These are phyloP conservation scores for Globisporangium radiosum DNA, from an alignment of 352 stramenopile genomes.

Conservation along the genomic window DNA sequence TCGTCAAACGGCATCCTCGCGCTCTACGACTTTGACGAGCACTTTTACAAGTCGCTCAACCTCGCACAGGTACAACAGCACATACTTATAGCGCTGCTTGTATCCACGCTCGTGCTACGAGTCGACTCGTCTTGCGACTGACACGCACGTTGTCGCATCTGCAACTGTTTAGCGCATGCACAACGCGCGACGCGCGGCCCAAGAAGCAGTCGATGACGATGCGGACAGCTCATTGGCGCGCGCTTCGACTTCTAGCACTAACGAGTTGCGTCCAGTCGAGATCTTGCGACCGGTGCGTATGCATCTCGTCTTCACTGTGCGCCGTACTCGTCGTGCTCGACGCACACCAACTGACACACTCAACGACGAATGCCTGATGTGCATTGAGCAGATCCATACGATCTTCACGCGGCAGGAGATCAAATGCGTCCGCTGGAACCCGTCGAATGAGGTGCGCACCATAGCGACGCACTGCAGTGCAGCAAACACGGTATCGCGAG, in stretches of 20 bases:
- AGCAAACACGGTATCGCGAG: no score
- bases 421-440: conserved; percentile 73
- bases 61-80: conserved; percentile 24
- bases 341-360: neutral
- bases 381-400: conserved; percentile 47
- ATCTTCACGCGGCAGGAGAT: conserved; percentile 67
- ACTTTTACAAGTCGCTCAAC: conserved; percentile 58
- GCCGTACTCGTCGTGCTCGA: neutral
- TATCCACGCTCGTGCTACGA: no score
- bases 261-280: conserved; percentile 1
- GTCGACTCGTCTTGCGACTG: no score
- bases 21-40: conserved; percentile 77
- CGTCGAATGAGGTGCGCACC: conserved; percentile 41
- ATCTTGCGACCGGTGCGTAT: conserved; percentile 31
- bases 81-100: neutral
- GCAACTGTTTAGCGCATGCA: conserved; percentile 1
- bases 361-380: neutral
- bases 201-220: neutral
- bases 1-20: conserved; percentile 64
- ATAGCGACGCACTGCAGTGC: no score
- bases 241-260: neutral
- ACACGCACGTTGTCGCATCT: no score
- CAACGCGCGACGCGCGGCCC: neutral
- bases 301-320: neutral
- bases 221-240: neutral